These are phyloP conservation scores for Bretschneidera sinensis DNA, from an alignment of 345 rosid species.

Conservation along the genomic window DNA sequence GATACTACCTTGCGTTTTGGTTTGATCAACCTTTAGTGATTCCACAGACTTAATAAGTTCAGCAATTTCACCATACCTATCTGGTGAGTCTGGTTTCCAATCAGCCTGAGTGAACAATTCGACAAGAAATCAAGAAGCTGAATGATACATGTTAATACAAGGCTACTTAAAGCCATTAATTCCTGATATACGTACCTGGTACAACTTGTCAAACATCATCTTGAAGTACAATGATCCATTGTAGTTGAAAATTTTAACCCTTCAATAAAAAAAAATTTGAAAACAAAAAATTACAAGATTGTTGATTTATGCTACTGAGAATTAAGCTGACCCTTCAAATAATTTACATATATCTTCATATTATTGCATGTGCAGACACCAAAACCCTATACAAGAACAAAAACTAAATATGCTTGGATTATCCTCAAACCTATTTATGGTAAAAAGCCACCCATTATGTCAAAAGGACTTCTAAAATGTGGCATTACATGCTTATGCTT, in stretches of 20 bases:
- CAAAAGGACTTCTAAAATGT: no score
- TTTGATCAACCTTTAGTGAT: constrained; percentile 56
- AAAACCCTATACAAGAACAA: not conserved
- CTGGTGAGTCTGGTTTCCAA: constrained; percentile 84
- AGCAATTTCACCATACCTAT: constrained; percentile 62
- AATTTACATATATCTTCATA: not conserved
- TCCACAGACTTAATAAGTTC: constrained; percentile 60
- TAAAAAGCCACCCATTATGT: not conserved
- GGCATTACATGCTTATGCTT: not conserved
- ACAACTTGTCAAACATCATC: constrained; percentile 81
- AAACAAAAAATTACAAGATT: constrained; percentile 2
- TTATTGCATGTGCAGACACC: not conserved
- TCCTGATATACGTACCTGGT: constrained; percentile 51
- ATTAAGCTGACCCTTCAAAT: not conserved
- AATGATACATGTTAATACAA: not conserved
- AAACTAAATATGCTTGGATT: not conserved
- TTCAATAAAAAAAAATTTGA: constrained; percentile 33
- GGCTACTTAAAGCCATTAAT: not conserved
- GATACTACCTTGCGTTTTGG: constrained; percentile 56
- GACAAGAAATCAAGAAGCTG: not conserved
- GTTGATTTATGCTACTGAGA: not conserved
- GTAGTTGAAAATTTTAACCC: constrained; percentile 79
- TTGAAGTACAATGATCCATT: constrained; percentile 72
- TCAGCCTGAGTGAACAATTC: constrained; percentile 49
- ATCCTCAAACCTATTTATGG: not conserved